These are phyloP conservation scores for Musa itinerans DNA, from an alignment of 176 grass and related monocot genomes.

Conservation along the genomic window DNA sequence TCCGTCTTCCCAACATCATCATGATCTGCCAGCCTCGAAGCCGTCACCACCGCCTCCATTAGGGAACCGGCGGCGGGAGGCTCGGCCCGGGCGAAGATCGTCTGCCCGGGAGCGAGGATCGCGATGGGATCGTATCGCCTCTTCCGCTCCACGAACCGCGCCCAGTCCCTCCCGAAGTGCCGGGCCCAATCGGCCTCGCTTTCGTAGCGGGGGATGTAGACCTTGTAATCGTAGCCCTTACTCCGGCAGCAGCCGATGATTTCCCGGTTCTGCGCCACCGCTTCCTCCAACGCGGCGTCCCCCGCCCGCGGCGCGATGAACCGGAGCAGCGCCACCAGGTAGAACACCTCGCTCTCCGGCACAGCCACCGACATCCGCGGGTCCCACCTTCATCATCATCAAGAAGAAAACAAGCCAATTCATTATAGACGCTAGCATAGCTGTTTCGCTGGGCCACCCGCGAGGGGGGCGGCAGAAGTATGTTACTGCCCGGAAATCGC, in stretches of 20 bases:
- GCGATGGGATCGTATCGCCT: slow-evolving; percentile 60
- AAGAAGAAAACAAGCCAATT: background rate
- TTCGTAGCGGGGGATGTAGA: slow-evolving; percentile 65
- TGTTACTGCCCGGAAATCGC: slow-evolving; percentile 10
- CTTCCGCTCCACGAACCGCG: slow-evolving; percentile 58
- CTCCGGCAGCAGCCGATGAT: slow-evolving; percentile 44
- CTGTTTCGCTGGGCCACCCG: no score
- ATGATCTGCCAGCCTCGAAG: no score
- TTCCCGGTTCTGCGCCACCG: slow-evolving; percentile 62
- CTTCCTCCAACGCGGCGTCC: slow-evolving; percentile 36
- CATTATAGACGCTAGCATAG: no score
- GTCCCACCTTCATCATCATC: slow-evolving; percentile 61
- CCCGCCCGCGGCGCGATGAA: slow-evolving; percentile 42
- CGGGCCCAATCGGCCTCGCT: slow-evolving; percentile 45
- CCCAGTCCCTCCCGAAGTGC: slow-evolving; percentile 69
- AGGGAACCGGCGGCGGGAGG: background rate
- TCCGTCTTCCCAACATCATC: no score
- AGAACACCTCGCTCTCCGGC: slow-evolving; percentile 70
- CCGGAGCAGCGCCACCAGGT: slow-evolving; percentile 86
- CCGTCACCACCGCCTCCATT: no score
- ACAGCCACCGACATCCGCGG: slow-evolving; percentile 61
- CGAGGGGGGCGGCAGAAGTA: no score
- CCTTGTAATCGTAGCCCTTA: slow-evolving; percentile 81
- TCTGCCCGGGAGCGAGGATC: slow-evolving; percentile 73
- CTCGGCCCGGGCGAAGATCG: slow-evolving; percentile 47